Conservation (phyloP, 345 rosid genomes). For the Brassica cretica region DNA sequence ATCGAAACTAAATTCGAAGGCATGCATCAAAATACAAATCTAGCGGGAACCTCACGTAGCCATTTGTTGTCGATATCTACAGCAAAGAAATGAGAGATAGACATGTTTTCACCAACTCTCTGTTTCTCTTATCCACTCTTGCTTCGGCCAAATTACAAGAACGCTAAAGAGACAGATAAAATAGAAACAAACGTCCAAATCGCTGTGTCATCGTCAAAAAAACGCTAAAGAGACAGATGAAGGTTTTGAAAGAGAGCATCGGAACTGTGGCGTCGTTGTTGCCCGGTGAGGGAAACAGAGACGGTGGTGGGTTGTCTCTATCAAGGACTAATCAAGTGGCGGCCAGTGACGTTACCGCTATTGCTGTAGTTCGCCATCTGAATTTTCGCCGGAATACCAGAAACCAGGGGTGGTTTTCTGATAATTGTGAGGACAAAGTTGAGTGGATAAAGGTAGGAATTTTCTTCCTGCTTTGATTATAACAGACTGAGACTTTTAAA, state of each 20-base stretch:
- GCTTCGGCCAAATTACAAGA: constrained; percentile 68
- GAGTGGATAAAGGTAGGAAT: too few relatives aligned
- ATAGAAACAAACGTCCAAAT: constrained; percentile 81
- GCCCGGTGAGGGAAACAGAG: neutral
- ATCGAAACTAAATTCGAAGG: neutral
- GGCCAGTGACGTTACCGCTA: neutral
- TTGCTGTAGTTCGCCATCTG: neutral
- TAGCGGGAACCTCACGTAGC: constrained; percentile 59
- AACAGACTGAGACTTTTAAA: too few relatives aligned
- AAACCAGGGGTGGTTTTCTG: too few relatives aligned
- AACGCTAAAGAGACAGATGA: constrained; percentile 35
- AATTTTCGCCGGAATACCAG: too few relatives aligned
- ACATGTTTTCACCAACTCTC: constrained; percentile 66
- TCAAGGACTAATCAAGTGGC: neutral
- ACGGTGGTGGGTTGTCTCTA: neutral
- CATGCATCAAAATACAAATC: neutral
- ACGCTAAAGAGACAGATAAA: constrained; percentile 70
- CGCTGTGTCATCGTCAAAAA: constrained; percentile 44
- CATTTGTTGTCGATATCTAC: constrained; percentile 75
- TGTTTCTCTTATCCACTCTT: constrained; percentile 67
- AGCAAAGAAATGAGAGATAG: constrained; percentile 70
- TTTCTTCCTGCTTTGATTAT: too few relatives aligned
- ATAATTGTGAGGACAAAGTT: too few relatives aligned
- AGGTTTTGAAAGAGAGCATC: too few relatives aligned
- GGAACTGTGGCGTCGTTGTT: neutral